Evolutionary conservation across 2,329 filamentous ascomycete species (phyloP).

Genomic region (Ophiostoma novo-ulmi): DNA sequence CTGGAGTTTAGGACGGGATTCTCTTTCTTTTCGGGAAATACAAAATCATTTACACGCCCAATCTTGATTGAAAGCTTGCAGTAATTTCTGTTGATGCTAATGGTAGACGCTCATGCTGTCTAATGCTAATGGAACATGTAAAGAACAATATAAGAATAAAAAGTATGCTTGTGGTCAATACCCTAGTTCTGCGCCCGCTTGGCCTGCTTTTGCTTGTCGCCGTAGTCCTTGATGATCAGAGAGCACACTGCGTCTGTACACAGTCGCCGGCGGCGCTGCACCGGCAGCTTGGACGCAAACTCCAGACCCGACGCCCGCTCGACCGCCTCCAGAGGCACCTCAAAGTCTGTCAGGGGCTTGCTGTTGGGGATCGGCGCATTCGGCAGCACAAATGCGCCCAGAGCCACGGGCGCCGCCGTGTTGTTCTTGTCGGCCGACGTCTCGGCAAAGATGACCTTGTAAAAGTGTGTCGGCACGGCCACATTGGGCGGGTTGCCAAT

Average conservation of each 20-base stretch:
- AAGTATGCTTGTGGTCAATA: not conserved
- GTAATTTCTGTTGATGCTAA: not conserved
- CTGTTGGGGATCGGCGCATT: conserved; percentile 84
- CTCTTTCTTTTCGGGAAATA: not conserved
- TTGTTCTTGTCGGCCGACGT: conserved; percentile 61
- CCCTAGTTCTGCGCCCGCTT: conserved; percentile 33
- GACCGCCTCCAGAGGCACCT: conserved; percentile 87
- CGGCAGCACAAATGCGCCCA: conserved; percentile 91
- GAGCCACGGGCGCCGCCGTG: conserved; percentile 63
- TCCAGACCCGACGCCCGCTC: conserved; percentile 89
- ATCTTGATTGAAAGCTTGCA: not conserved
- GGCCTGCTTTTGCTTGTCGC: conserved; percentile 51
- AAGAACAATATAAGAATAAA: not conserved
- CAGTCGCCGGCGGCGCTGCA: conserved; percentile 66
- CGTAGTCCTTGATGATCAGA: conserved; percentile 75
- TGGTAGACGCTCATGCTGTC: not conserved
- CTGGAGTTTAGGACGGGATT: not conserved
- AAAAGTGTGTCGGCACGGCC: conserved; percentile 96
- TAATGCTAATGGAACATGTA: not conserved
- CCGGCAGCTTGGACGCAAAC: conserved; percentile 76
- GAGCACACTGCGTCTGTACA: conserved; percentile 84
- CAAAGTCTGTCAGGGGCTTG: conserved; percentile 84
- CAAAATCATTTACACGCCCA: not conserved
- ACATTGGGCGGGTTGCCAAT: conserved; percentile 91
- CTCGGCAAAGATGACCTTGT: conserved; percentile 97